Base-by-base conservation (phyloP, 768 basidiomycete species). In the Amanita rubescens region DNA sequence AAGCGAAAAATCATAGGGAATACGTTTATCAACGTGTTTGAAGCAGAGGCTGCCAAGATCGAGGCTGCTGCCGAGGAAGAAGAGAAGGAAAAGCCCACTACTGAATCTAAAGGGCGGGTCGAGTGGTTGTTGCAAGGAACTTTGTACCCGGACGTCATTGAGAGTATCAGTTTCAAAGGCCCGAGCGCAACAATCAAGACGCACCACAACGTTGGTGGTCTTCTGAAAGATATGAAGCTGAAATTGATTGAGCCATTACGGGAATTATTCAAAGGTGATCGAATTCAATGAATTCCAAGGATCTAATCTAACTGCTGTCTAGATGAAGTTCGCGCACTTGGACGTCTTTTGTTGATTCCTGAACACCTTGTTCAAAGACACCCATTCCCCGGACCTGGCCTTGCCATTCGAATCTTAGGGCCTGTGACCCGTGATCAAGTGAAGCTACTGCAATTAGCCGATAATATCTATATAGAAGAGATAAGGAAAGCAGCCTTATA, bases 161-260 rank as follows among this genome's bases (percentile, higher is more conserved):
- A 99, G 75, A 92, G 89, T 65, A 96, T 99, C 72, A 92, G 89
- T 71, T 99, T 99, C 81, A 98, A 97, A 71, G 96, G 96, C 2
- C 96, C 96, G 0, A 92, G 89, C 59, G 96, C 96, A 35, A 98
- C 95, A 9, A 99, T 99, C 77, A 99, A 99, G 78, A 98, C 96
- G 2, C 96, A 99, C 67, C 96, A 98, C 69, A 99, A 99, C 60
- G 96, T 98, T 59, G 96, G 96, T 25, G 95, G 95, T 3, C 74
- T 99, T 49, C 77, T 97, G 56, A 90, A 88, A 65, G 87, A 98
- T 70, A 99, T 98, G 96, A 96, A 93, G 69, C 79, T 99, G 62
- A 98, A 98, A 74, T 78, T 99, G 47, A 98, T 99, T 59, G 96
- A 99, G 71, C 96, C 96, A 17, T 73, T 99, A 34, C 79, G 96